Conservation (phyloP, 2,329 filamentous ascomycete genomes). For the Ophiostoma montium region DNA sequence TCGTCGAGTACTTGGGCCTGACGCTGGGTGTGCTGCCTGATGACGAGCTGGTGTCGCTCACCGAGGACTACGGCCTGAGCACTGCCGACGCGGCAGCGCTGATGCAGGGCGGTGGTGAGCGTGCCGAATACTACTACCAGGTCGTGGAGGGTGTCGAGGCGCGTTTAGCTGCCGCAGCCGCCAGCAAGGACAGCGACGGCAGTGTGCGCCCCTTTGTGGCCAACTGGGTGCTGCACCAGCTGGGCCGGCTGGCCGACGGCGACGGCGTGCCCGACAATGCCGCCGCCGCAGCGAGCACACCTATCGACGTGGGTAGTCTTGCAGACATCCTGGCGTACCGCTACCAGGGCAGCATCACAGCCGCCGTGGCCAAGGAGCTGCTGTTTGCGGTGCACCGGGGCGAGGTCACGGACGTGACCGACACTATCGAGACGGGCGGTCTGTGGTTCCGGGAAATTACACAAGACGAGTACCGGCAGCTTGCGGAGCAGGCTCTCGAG, state of each 20-base stretch:
- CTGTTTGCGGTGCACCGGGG: constrained; percentile 37
- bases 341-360: constrained; percentile 34
- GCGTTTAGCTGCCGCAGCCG: not conserved
- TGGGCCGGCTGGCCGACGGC: constrained; percentile 46
- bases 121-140: constrained; percentile 69
- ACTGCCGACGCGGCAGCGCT: constrained; percentile 74
- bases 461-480: constrained; percentile 30
- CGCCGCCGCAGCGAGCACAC: constrained; percentile 23
- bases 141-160: constrained; percentile 37
- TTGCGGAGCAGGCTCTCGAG: constrained; percentile 30
- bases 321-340: constrained; percentile 37
- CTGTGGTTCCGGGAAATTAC: constrained; percentile 43
- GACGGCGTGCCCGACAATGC: constrained; percentile 27
- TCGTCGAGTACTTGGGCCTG: constrained; percentile 48
- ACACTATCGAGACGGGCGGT: constrained; percentile 30
- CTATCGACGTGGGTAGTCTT: constrained; percentile 31
- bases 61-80: constrained; percentile 51
- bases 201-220: constrained; percentile 31
- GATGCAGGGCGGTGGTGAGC: constrained; percentile 62
- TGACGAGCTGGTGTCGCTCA: constrained; percentile 47
- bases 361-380: constrained; percentile 43
- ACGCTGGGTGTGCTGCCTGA: constrained; percentile 63
- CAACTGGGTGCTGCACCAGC: constrained; percentile 62
- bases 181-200: constrained; percentile 11
- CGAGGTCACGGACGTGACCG: constrained; percentile 25